Base-by-base conservation (phyloP, 2,329 filamentous ascomycete species). In the Dactylella cylindrospora region DNA sequence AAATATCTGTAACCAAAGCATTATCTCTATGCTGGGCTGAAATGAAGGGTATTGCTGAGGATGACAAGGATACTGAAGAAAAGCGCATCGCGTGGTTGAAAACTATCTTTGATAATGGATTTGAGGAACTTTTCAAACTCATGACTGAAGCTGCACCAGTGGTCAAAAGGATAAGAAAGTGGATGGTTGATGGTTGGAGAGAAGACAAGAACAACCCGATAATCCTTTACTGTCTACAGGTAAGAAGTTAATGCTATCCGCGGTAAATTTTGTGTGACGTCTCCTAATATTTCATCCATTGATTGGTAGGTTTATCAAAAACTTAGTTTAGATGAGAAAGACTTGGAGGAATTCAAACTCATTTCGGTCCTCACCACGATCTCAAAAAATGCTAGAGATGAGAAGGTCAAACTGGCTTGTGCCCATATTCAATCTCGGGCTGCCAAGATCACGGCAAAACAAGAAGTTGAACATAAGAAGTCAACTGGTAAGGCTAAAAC, bases 121-220 rank as follows among this genome's bases (percentile, higher is more conserved):
- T 49, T 29, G 57, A 62, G 39, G 57, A 62, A 2, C 23, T 62
- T 4, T 62, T 62, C 31, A 40, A 39, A 10, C 4, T 50, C 6
- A 62, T 62, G 57, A 62, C 57, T 7, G 32, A 32, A 13, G 28
- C 43, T 17, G 13, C 19, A 9, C 22, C 33, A 20, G 50, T 62
- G 17, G 45, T 62, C 20, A 54, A 41, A 23, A 46, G 57, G 19
- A 40, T 62, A 19, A 28, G 57, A 12, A 62, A 54, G 13, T 62
- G 49, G 57, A 54, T 62, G 33, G 57, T 62, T 20, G 57, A 62
- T 19, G 59, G 41, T 5, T 64, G 51, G 51, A 50, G 49, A 17
- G 46, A 54, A 10, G 52, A 57, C 43, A 64, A 46, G 28, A 64
- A 49, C 50, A 64, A 44, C 36, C 33, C 50, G 7, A 33, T 64